Conservation (phyloP, 495 filamentous ascomycete genomes). For the Lasiosphaeria hispida region DNA sequence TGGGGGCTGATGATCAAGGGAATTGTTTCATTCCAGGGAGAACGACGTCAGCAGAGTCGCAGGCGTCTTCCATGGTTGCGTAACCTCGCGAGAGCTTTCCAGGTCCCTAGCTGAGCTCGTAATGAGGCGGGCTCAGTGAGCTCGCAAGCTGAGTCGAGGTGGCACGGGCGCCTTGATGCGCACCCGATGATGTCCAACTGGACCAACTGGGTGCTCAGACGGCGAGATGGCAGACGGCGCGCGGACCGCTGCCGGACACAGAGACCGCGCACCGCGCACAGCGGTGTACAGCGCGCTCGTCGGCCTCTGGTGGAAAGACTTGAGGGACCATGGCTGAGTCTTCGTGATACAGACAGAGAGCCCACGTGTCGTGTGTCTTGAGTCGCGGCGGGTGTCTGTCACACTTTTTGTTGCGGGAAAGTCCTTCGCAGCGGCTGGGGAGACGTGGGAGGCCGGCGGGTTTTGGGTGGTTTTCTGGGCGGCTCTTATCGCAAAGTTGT, state of each 20-base stretch:
- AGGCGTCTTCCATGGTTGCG: conserved; percentile 1
- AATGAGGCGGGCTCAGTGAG: conserved; percentile 10
- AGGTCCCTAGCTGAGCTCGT: conserved; percentile 14
- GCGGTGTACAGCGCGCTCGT: no score
- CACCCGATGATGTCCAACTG: not conserved
- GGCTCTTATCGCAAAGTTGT: no score
- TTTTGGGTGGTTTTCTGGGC: no score
- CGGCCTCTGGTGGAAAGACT: no score
- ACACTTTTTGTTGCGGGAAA: not conserved
- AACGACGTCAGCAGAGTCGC: conserved; percentile 8
- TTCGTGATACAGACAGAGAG: not conserved
- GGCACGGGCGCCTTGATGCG: not conserved
- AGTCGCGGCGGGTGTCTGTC: conserved; percentile 1
- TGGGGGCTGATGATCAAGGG: not conserved
- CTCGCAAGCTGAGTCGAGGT: conserved; percentile 14
- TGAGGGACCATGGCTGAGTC: not conserved
- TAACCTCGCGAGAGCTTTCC: conserved; percentile 2
- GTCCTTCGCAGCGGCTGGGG: no score
- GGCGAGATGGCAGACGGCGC: no score
- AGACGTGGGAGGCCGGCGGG: no score
- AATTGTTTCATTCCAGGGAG: not conserved
- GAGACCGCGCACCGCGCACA: no score
- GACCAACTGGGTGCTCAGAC: no score
- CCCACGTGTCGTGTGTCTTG: conserved; percentile 8
- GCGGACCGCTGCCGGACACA: no score